Evolutionary conservation across 2,329 filamentous ascomycete genomes (phyloP), one percentile per base, ranked within the genome.

Genomic region (Fusarium humuli): DNA sequence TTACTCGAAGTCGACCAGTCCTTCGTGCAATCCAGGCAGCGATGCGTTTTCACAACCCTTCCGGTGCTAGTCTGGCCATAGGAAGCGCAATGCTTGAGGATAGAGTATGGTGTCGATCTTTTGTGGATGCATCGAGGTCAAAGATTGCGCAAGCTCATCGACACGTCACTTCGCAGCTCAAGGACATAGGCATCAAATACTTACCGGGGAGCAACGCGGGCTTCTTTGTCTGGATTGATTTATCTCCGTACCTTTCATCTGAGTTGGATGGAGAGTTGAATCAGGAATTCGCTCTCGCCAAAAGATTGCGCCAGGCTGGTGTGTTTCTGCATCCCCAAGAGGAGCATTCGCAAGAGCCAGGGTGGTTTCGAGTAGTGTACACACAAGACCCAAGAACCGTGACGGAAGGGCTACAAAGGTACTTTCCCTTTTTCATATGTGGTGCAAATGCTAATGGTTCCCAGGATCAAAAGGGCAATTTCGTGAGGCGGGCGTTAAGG

Each of bases 321-420:
- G 81, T 89, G 4, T 86, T 84, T 59, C 60, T 89, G 27, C 84
- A 86, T 46, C 80, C 83, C 0, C 80, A 83, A 1, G 82, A 84
- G 61, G 82, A 83, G 50, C 81, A 85, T 66, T 79, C 80, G 1
- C 81, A 81, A 22, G 75, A 81, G 55, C 77, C 82, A 1, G 87
- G 87, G 0, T 86, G 83, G 82, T 89, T 88, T 65, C 77, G 87
- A 4, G 48, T 89, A 20, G 83, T 89, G 1, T 89, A 85, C 61
- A 82, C 80, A 4, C 81, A 82, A n/a, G 75, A 80, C 9, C 71
- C 78, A 32, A 67, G 56, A 11, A 74, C 73, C 6, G 72, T 84
- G 4, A 74, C 71, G 2, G 79, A 83, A 67, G 82, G 81, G 0
- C 70, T 84, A 32, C 74, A 41, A 22, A 77, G 79, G 79, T 80